These are phyloP conservation scores for Lasiosphaeriaceae sp. DNA, from an alignment of 495 filamentous ascomycete genomes.

Conservation along the genomic window DNA sequence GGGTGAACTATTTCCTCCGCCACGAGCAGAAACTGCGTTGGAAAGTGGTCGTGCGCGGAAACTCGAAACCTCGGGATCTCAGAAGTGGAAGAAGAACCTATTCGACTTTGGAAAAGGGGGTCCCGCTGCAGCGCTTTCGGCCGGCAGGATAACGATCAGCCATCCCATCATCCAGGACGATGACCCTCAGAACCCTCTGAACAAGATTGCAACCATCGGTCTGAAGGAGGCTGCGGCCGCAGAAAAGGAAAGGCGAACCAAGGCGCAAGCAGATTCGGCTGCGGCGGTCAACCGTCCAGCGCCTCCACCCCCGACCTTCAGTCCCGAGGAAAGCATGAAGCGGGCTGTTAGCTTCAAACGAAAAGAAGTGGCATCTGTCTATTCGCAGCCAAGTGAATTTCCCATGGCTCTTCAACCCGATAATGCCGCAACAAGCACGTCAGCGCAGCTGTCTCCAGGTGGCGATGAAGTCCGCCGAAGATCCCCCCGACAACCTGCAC, in stretches of 20 bases:
- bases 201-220: conserved; percentile 44
- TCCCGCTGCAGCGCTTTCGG: conserved; percentile 21
- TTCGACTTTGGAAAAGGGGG: conserved; percentile 27
- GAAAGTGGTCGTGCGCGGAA: conserved; percentile 5
- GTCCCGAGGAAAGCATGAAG: conserved; percentile 27
- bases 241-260: conserved; percentile 45
- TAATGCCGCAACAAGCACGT: conserved; percentile 21
- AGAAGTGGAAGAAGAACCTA: conserved; percentile 26
- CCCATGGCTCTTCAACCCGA: conserved; percentile 13
- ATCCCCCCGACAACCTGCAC: conserved; percentile 32
- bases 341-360: conserved; percentile 38
- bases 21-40: conserved; percentile 7
- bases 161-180: conserved; percentile 44
- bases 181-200: conserved; percentile 34
- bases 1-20: conserved; percentile 17
- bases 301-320: conserved; percentile 29
- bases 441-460: conserved; percentile 44
- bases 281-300: conserved; percentile 36
- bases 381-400: conserved; percentile 14
- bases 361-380: conserved; percentile 35
- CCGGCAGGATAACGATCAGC: conserved; percentile 43
- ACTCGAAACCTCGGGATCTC: conserved; percentile 16
- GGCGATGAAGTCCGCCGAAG: conserved; percentile 38
- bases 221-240: conserved; percentile 43
- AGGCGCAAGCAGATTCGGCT: conserved; percentile 24